Base-by-base conservation (phyloP, 345 rosid genomes). In the Corymbia maculata region DNA sequence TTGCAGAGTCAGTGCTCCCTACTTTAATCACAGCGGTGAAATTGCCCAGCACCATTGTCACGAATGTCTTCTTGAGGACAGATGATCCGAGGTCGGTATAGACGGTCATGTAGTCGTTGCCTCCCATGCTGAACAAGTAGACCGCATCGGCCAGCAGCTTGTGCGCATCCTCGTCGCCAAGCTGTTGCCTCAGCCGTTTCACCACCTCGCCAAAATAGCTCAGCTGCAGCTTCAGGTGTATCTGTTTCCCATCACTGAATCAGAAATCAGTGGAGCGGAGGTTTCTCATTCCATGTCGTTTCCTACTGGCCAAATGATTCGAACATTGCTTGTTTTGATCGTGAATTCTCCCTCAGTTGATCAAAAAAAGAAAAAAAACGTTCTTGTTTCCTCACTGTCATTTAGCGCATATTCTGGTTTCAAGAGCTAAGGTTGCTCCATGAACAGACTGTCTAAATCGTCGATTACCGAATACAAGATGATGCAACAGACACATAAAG, bases 101-200 rank as follows among this genome's bases (percentile, higher is more conserved):
- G 44, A 59, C 79, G 30, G 16, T n/a, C 21, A 86, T 80, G 89
- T 90, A 87, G 66, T 91, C 93, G 70, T 90, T 85, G 36, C 91
- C 92, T 70, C 92, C 91, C 70, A 91, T 79, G 82, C 90, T 88
- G 64, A 91, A 79, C 13, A 86, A 88, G 86, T 91, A 89, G 14
- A 89, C 89, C 9, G 92, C 87, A 21, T 86, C 26, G 1, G 53
- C 42, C 51, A 89, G 5, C 86, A 89, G 28, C 17, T 42, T 82
- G 49, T 82, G 86, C 30, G 88, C 88, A 24, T 88, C 86, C 36
- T 75, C 86, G 30, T 85, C 88, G 26, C 89, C 88, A 17, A 66
- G 22, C 61, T 90, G 87, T 49, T 90, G 89, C 53, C 36, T 89
- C 88, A 88, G 66, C 51, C 26, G 30, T 85, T 85, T 50, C 68